Base-by-base conservation (phyloP, 441 rosid species). In the Daphne laureola region DNA sequence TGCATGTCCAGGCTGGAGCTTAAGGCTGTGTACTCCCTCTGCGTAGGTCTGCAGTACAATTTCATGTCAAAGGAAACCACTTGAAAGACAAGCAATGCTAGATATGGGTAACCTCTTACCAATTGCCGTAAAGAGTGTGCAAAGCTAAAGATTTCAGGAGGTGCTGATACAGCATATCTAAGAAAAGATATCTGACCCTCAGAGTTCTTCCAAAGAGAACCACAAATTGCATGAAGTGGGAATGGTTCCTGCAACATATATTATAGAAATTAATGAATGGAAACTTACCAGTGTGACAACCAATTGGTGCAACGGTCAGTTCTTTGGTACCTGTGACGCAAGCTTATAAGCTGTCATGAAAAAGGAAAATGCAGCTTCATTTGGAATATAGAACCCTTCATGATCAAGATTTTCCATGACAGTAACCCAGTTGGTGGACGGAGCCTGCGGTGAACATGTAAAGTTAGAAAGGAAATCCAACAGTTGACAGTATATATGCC, bases 121-220 rank as follows among this genome's bases (percentile, higher is more conserved):
- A 94, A 75, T 75, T 73, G 90, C 71, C 90, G 80, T 52, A 70
- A 72, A 66, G 94, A 87, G 73, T 94, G 85, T 44, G 69, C 83
- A 76, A 90, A 94, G 64, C 88, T 83, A 70, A 94, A 90, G 62
- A 87, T 79, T 73, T 94, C 97, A 11, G 96, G 90, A 6, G 81
- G 83, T 49, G 97, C 84, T 48, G 74, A 64, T 26, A 84, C 79
- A 56, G 97, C 96, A 77, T 79, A 77, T 71, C 76, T 85, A 44
- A 94, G 86, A 73, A 94, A 73, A 54, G 99, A 87, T 68, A 90
- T 49, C 58, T 94, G 99, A 49, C 97, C 99, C 59, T 82, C 91
- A 47, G 70, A 63, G 72, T 94, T 94, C 72, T 86, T 86, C 99
- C 99, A 94, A 27, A 81, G 65, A 45, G 83, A 78, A 47, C 82